Percentiles rank a stretch among this genome's conserved stretches.
Conservation (phyloP, 179 eudicot species). For the Amaranthus tricolor region DNA sequence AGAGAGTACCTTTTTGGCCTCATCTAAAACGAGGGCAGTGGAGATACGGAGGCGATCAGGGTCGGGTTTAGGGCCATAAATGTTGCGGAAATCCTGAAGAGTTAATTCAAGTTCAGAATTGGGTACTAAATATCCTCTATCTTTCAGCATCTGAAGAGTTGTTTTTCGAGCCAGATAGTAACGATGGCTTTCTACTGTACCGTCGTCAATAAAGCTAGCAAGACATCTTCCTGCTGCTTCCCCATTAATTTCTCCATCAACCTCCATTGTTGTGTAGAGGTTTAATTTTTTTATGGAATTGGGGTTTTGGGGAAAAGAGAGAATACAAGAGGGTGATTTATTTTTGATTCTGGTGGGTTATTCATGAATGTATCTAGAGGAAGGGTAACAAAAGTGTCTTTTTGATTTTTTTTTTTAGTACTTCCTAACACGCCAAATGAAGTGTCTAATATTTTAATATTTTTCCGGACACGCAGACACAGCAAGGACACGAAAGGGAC, state of each 20-base stretch:
- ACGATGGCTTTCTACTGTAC: slow-evolving; percentile 53
- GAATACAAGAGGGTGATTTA: neutral
- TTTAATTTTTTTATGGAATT: neutral
- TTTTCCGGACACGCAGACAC: too few relatives aligned
- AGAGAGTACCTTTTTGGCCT: slow-evolving; percentile 48
- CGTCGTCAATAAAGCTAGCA: slow-evolving; percentile 41
- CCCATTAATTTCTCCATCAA: slow-evolving; percentile 40
- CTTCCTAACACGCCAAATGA: too few relatives aligned
- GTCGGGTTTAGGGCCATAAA: slow-evolving; percentile 56
- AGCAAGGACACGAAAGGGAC: too few relatives aligned
- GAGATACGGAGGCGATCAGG: slow-evolving; percentile 59
- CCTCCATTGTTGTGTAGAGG: slow-evolving; percentile 22
- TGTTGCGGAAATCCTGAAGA: slow-evolving; percentile 53
- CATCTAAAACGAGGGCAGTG: slow-evolving; percentile 50
- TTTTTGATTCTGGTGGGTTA: too few relatives aligned
- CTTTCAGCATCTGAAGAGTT: slow-evolving; percentile 62
- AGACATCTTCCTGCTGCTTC: slow-evolving; percentile 32
- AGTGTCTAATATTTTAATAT: too few relatives aligned
- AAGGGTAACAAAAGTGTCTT: too few relatives aligned
- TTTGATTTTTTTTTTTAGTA: too few relatives aligned
- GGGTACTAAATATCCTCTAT: slow-evolving; percentile 60
- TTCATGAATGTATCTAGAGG: too few relatives aligned
- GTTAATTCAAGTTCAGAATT: slow-evolving; percentile 50
- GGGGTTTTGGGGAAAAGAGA: neutral
- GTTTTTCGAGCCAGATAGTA: slow-evolving; percentile 65